Conservation (phyloP, 1,139 yeast species). For the Candida tetrigidarum region DNA sequence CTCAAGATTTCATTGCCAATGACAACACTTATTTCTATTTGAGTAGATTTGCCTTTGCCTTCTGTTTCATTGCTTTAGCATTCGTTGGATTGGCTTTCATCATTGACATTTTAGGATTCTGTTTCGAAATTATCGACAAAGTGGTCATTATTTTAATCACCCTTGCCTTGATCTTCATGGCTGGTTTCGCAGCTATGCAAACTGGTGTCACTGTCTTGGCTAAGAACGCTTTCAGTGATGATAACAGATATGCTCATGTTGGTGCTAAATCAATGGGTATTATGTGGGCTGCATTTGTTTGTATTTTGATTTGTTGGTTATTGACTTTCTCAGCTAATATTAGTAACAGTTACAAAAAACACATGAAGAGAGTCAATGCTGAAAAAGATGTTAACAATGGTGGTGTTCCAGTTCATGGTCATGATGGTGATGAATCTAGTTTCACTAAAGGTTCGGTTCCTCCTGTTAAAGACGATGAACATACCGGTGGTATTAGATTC, state of each 20-base stretch:
- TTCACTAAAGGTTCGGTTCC: conserved; percentile 46
- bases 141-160: conserved; percentile 56
- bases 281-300: conserved; percentile 70
- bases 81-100: conserved; percentile 51
- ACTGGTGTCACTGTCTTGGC: conserved; percentile 74
- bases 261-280: conserved; percentile 66
- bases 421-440: conserved; percentile 46
- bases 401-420: conserved; percentile 15
- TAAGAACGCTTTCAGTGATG: conserved; percentile 59
- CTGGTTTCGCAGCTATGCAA: conserved; percentile 64
- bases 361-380: conserved; percentile 40
- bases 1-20: conserved; percentile 55
- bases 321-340: conserved; percentile 58
- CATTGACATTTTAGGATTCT: conserved; percentile 46
- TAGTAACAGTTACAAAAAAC: conserved; percentile 50
- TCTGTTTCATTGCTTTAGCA: conserved; percentile 62
- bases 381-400: conserved; percentile 13
- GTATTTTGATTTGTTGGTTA: conserved; percentile 55
- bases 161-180: conserved; percentile 56
- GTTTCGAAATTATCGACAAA: conserved; percentile 53
- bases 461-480: conserved; percentile 36
- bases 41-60: conserved; percentile 72
- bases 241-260: conserved; percentile 45
- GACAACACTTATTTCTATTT: conserved; percentile 68
- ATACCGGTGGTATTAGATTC: conserved; percentile 71